Evolutionary conservation across 2,329 filamentous ascomycete genomes (phyloP).

Genomic region (Plenodomus tracheiphilus): DNA sequence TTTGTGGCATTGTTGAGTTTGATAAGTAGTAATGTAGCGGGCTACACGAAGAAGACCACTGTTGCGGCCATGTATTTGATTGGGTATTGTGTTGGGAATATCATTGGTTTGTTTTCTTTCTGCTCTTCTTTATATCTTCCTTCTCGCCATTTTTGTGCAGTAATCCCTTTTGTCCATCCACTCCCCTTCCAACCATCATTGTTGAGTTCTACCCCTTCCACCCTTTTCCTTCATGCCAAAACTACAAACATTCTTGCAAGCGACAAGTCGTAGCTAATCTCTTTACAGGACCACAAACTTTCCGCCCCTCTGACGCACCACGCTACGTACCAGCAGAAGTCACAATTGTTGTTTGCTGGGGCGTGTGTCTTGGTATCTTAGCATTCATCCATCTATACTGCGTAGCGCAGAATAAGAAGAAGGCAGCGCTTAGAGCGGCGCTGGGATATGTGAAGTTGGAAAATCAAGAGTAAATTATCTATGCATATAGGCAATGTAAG

Average conservation of each 20-base stretch:
- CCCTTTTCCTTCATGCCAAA: too few relatives aligned
- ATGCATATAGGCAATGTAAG: constrained; percentile 1
- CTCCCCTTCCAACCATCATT: too few relatives aligned
- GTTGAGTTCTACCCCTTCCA: too few relatives aligned
- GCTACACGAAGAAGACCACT: constrained; percentile 64
- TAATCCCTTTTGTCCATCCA: not conserved
- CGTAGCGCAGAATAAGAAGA: constrained; percentile 61
- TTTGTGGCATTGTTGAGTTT: constrained; percentile 68
- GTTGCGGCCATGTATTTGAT: constrained; percentile 56
- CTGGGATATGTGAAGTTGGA: constrained; percentile 64
- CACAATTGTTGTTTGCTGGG: constrained; percentile 64
- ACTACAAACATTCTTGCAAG: too few relatives aligned
- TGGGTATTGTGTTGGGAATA: constrained; percentile 47
- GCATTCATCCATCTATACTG: constrained; percentile 68
- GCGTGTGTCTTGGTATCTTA: constrained; percentile 57
- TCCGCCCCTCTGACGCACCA: constrained; percentile 38
- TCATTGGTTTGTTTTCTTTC: constrained; percentile 38
- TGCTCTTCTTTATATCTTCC: too few relatives aligned
- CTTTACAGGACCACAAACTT: constrained; percentile 48
- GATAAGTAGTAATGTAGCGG: constrained; percentile 64
- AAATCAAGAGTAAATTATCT: constrained; percentile 62
- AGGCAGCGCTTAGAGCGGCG: constrained; percentile 55
- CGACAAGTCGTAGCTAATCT: too few relatives aligned
- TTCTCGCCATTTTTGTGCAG: too few relatives aligned
- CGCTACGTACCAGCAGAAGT: constrained; percentile 67